Conservation (phyloP, 139 green algal species). For the Haematococcus lacustris region DNA sequence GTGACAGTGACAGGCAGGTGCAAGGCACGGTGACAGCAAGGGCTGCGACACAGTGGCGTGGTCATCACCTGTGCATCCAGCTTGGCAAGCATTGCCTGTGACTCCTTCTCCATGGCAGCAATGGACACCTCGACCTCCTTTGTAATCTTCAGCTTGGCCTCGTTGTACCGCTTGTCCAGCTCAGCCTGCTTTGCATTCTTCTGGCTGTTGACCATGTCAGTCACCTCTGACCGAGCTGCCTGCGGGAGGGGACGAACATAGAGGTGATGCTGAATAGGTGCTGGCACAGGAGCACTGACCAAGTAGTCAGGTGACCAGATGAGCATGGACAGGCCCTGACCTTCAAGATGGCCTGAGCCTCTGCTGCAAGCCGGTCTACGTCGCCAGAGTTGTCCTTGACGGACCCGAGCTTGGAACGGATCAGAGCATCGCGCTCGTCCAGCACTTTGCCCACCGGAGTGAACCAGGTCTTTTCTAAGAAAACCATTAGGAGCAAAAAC, state of each 20-base stretch:
- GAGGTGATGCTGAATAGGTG: no score
- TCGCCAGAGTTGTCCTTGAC: conserved; percentile 66
- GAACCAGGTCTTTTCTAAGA: conserved; percentile 92
- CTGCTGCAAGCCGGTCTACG: conserved; percentile 25
- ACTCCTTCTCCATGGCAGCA: conserved; percentile 65
- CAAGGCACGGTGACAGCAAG: no score
- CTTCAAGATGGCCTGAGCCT: conserved; percentile 54
- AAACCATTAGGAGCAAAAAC: conserved; percentile 88
- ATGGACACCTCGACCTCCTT: conserved; percentile 34
- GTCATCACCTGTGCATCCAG: conserved; percentile 64
- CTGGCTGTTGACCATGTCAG: conserved; percentile 39
- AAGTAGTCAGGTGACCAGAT: no score
- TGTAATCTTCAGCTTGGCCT: conserved; percentile 42
- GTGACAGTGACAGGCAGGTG: no score
- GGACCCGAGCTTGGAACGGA: conserved; percentile 66
- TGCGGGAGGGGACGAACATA: no score
- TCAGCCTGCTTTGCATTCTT: conserved; percentile 57
- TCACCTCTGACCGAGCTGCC: conserved; percentile 40
- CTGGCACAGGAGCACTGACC: no score
- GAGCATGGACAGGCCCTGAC: no score
- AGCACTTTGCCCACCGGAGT: conserved; percentile 76
- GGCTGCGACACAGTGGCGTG: no score
- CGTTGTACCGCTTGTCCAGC: conserved; percentile 46
- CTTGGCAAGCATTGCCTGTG: conserved; percentile 49
- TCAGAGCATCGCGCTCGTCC: conserved; percentile 71